Evolutionary conservation across 306 rosid species (phyloP), one percentile per base, ranked within the genome.

Genomic region (Prosopis cineraria): DNA sequence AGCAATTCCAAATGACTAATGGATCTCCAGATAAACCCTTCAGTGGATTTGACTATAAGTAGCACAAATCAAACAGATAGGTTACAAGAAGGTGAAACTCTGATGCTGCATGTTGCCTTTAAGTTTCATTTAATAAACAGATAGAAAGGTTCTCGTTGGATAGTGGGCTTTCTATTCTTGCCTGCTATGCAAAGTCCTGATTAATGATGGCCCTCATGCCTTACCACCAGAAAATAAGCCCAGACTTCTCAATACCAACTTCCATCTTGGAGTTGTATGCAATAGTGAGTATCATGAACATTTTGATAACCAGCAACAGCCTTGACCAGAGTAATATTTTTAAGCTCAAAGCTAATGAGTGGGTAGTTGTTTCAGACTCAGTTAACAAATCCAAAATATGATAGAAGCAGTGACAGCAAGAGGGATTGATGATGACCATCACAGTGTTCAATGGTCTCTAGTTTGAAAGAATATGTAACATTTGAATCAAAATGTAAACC

Each of bases 331-430:
- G 31, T 37, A 29, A 47, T 34, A 69, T 55, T 19, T 59, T 56
- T 56, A 70, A 25, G 73, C 55, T 70, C 64, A n/a, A 70, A 78
- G 64, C 53, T 45, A 30, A 59, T 24, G 68, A 81, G 40, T 59
- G 7, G 56, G 73, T 36, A 50, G 43, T 59, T 20, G 5, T 29
- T 60, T 30, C 39, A 22, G 34, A 6, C 41, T 33, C 71, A 58
- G 56, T 29, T 16, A 40, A 73, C 14, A 52, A 82, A 59, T 16
- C 10, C 25, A 68, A 47, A 73, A 74, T 36, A 59, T 40, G 20
- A 74, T 10, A 66, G 22, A 39, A 53, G 74, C 72, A 78, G 44
- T 59, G 45, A 37, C 29, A 33, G 59, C 58, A 71, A 30, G 45
- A 62, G 43, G 73, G 73, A 67, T 44, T 44, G 39, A 36, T 66